Evolutionary conservation across 2,329 filamentous ascomycete genomes (phyloP).

Genomic region (Penicillium polonicum): DNA sequence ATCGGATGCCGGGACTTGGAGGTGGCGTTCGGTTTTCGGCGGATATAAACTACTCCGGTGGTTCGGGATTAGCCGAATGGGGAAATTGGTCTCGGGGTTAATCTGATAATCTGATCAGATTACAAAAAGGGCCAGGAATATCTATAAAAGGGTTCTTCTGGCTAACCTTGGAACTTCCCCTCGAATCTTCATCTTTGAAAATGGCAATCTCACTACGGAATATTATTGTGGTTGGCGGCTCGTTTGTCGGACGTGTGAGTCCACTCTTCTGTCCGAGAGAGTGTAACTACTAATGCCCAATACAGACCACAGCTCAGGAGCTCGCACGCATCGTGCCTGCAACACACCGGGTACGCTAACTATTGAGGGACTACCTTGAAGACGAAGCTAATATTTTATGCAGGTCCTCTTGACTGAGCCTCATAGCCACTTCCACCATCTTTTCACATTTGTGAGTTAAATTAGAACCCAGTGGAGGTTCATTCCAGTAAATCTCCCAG

Average conservation of each 20-base stretch:
- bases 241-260: conserved; percentile 37
- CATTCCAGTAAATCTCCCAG: no score
- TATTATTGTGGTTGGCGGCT: conserved; percentile 39
- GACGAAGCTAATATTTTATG: not conserved
- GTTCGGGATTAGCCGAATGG: not conserved
- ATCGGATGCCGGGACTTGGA: not conserved
- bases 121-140: not conserved
- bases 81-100: not conserved
- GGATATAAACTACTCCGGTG: not conserved
- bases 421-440: conserved; percentile 39
- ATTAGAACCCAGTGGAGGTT: no score
- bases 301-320: conserved; percentile 35
- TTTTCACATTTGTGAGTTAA: conserved; percentile 35
- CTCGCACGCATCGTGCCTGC: conserved; percentile 34
- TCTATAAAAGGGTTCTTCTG: not conserved
- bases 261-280: not conserved
- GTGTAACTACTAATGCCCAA: conserved; percentile 6
- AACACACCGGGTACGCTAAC: conserved; percentile 33
- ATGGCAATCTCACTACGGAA: conserved; percentile 35
- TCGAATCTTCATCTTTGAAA: conserved; percentile 1
- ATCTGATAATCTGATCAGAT: conserved; percentile 6
- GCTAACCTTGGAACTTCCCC: not conserved
- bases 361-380: not conserved
- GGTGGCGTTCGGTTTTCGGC: not conserved
- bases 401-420: conserved; percentile 36